Base-by-base conservation (phyloP, 208 protist genomes). In the Polymyxa betae region DNA sequence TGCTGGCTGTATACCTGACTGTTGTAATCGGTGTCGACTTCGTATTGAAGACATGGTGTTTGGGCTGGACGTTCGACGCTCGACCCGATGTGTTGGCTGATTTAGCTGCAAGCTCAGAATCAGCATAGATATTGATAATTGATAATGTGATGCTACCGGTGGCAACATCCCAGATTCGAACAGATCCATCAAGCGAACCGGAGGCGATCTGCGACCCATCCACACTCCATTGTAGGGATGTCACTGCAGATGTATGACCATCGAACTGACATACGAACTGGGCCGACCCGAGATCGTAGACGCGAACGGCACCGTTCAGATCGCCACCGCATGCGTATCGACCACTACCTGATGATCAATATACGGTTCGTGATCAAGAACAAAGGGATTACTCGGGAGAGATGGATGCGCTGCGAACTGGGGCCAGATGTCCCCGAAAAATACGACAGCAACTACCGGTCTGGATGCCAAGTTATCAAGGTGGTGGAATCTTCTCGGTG, bases 141-240 rank as follows among this genome's bases (percentile, higher is more conserved):
- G 29, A 32, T 66, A 29, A 32, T 66, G 20, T 12, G 20, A 45
- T 88, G 77, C 44, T 88, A 45, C 40, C 24, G 16, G 77, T 88
- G 77, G 35, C 16, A 24, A 88, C 40, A 88, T 88, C 29, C 77
- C 77, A 88, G 16, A 88, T 24, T 24, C 35, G 40, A 16, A 88
- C 40, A 24, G 77, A 88, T 29, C 20, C 20, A 45, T 88, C 77
- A 20, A 88, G 32, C 16, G 77, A 88, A 20, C 77, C 77, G 77
- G 40, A 35, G 16, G 77, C 77, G 24, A 88, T 20, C 77, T 60
- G 32, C 77, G 16, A 29, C 77, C 77, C 77, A 60, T 16, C 20
- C 40, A 35, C 32, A 60, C 35, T 88, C 40, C 40, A 45, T 52
- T 88, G 20, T 24, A 88, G 44, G 32, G 20, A 88, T 88, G 77